Base-by-base conservation (phyloP, 495 filamentous ascomycete genomes). In the Annulohypoxylon bovei region DNA sequence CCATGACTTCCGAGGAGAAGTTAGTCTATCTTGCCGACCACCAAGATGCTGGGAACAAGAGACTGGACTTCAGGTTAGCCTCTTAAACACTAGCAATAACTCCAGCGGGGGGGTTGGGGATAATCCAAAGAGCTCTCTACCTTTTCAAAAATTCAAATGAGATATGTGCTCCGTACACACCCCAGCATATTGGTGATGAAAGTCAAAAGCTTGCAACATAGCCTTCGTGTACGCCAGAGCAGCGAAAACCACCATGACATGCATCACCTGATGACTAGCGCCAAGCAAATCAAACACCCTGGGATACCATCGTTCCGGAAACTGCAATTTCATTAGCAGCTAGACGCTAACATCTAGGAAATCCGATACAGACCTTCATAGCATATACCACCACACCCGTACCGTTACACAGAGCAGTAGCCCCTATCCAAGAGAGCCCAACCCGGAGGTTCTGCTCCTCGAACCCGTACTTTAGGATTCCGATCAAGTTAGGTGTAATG, bases 1-100 rank as follows among this genome's bases (percentile, higher is more conserved):
- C 77, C 0, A 90, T 94, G 90, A 85, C 77, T 12, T 81, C 82
- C 16, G 86, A 84, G 14, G 88, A 94, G 75, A 81, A 83, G 72
- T 72, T 87, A 23, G 78, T 83, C 25, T 95, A 94, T 72, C 77
- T 94, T 11, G 79, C 78, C 4, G 88, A 88, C 2, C 92, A 90
- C 23, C 85, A 74, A 8, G 87, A 92, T 70, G 82, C 84, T 64
- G 91, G 92, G 25, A 93, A 90, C 69, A 93, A 93, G 79, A 83
- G 92, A 81, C 84, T 86, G 53, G 84, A 88, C 71, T 88, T 88
- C 25, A 68, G 83, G 40, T 82, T 88, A 60, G 81, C 80, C 3
- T 81, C 81, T 35, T 83, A 72, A 53, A 8, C 6, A 4, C 4
- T 0, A 42, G n/a, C 0, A 0, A 16, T 32, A n/a, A 16, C 3